Conservation (phyloP, 495 filamentous ascomycete species). For the Clohesyomyces aquaticus region DNA sequence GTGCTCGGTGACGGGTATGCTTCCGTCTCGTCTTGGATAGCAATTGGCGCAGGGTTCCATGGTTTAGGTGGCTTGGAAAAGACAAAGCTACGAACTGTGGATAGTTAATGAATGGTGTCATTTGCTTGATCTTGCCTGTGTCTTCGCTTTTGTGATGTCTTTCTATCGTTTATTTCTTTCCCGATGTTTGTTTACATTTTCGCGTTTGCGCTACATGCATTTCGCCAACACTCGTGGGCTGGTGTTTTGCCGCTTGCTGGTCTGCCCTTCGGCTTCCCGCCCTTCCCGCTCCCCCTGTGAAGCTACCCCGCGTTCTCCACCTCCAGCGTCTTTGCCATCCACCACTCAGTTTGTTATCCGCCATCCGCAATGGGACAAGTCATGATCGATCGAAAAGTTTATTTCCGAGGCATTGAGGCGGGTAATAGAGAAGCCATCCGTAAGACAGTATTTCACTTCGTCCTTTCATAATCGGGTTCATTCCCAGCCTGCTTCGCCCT, state of each 20-base stretch:
- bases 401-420: neutral
- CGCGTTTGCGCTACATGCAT: neutral
- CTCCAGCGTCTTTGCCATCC: too few relatives aligned
- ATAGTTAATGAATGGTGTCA: constrained; percentile 40
- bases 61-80: constrained; percentile 18
- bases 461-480: neutral
- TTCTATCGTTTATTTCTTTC: neutral
- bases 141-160: neutral
- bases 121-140: constrained; percentile 9
- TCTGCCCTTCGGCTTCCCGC: neutral
- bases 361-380: neutral
- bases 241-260: neutral
- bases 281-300: neutral
- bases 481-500: neutral
- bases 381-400: neutral
- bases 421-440: neutral
- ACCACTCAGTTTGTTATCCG: neutral
- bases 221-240: neutral
- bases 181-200: neutral
- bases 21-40: constrained; percentile 18
- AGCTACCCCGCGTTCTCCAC: constrained; percentile 18
- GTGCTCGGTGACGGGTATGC: neutral
- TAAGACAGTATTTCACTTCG: neutral
- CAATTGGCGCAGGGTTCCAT: constrained; percentile 20
- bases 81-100: constrained; percentile 25